Evolutionary conservation across 2,329 filamentous ascomycete genomes (phyloP).

Genomic region (Apiospora malaysiana): DNA sequence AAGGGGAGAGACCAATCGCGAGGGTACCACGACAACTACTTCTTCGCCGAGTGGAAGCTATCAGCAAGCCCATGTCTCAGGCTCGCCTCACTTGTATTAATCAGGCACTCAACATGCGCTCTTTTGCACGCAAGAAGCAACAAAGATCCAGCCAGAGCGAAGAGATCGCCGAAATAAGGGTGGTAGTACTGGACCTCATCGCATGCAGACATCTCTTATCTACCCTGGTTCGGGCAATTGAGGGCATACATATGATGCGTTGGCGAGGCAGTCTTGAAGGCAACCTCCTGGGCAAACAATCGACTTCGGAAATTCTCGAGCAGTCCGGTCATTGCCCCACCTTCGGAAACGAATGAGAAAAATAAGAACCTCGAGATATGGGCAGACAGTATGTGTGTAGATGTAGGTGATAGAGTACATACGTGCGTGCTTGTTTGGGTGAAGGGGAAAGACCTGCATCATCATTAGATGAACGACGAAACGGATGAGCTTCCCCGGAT

Average conservation of each 20-base stretch:
- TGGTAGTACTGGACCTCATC: background rate
- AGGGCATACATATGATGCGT: background rate
- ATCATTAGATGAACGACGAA: slow-evolving; percentile 1
- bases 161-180: background rate
- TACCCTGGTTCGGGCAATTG: background rate
- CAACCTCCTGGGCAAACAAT: slow-evolving; percentile 7
- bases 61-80: slow-evolving; percentile 6
- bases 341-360: background rate
- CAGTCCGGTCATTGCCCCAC: background rate
- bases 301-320: background rate
- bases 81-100: slow-evolving; percentile 5
- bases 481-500: background rate
- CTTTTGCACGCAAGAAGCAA: background rate
- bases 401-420: background rate
- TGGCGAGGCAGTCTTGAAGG: slow-evolving; percentile 4
- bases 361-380: background rate
- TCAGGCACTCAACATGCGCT: background rate
- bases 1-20: background rate
- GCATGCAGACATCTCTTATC: background rate
- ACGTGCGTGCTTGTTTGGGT: background rate
- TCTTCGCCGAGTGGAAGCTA: background rate
- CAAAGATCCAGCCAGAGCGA: background rate
- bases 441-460: background rate
- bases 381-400: background rate
- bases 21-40: background rate